A percentile compares a stretch with the other conserved stretches of the same genome.
These are phyloP conservation scores for Coriolopsis trogii DNA, from an alignment of 1,284 basidiomycete genomes.

Conservation along the genomic window DNA sequence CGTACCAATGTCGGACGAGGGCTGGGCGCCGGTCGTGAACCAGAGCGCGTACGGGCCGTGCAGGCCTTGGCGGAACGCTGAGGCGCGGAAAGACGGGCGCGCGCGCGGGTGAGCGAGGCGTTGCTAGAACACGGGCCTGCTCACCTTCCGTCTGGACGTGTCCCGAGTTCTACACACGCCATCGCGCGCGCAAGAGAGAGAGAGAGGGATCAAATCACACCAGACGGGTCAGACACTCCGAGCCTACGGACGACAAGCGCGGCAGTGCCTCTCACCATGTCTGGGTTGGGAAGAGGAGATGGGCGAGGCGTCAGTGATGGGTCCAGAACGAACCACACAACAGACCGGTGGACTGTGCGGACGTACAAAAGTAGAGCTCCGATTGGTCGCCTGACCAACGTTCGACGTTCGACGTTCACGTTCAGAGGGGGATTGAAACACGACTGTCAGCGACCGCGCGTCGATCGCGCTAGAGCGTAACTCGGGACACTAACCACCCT, in stretches of 20 bases:
- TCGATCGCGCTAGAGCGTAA: too few relatives aligned
- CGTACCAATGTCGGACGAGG: constrained; percentile 43
- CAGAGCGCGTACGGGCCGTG: constrained; percentile 48
- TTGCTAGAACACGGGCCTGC: too few relatives aligned
- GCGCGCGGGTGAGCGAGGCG: too few relatives aligned
- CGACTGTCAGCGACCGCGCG: too few relatives aligned
- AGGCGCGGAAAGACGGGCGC: background rate
- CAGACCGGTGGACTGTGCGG: background rate
- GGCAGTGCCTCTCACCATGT: background rate
- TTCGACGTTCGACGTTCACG: too few relatives aligned
- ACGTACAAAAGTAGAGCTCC: constrained; percentile 3
- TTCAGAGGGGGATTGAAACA: too few relatives aligned
- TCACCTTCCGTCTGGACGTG: constrained; percentile 40
- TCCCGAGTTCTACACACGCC: constrained; percentile 1
- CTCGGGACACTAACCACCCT: background rate
- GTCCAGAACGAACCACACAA: background rate
- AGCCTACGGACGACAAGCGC: background rate
- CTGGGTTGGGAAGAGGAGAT: background rate
- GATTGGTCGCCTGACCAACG: background rate
- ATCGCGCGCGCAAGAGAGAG: too few relatives aligned
- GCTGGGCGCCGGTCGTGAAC: constrained; percentile 45
- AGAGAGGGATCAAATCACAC: too few relatives aligned
- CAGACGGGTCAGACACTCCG: too few relatives aligned
- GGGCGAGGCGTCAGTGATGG: background rate
- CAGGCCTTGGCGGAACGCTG: constrained; percentile 44